A percentile compares a stretch with the other conserved stretches of the same genome.
Conservation (phyloP, 2,329 filamentous ascomycete species). For the Celoporthe dispersa region DNA sequence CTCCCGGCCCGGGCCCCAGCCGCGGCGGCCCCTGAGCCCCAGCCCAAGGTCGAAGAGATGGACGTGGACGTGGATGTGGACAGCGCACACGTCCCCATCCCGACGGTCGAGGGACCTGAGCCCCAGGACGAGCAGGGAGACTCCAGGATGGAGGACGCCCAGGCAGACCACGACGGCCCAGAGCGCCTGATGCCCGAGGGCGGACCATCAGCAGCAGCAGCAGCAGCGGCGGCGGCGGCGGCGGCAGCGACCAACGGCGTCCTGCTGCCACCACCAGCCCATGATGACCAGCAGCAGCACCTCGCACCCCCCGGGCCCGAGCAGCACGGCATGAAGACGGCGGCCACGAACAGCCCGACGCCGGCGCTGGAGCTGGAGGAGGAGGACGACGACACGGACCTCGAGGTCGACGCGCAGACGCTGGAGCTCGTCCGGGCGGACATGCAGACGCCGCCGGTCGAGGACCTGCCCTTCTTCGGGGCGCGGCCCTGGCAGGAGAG, state of each 20-base stretch:
- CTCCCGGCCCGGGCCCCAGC: background rate
- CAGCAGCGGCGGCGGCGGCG: constrained; percentile 21
- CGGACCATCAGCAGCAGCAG: constrained; percentile 12
- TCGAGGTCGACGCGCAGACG: constrained; percentile 56
- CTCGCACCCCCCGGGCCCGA: constrained; percentile 31
- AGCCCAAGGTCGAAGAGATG: constrained; percentile 48
- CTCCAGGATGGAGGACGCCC: constrained; percentile 43
- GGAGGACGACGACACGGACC: constrained; percentile 58
- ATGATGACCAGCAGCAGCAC: constrained; percentile 21
- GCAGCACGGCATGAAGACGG: constrained; percentile 29
- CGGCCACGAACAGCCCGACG: constrained; percentile 50
- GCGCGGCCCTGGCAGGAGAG: constrained; percentile 55
- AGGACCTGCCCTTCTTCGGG: constrained; percentile 55
- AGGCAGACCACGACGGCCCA: constrained; percentile 20
- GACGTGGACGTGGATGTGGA: constrained; percentile 50
- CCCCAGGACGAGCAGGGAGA: constrained; percentile 37
- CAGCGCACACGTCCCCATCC: constrained; percentile 35
- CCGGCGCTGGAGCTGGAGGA: constrained; percentile 56
- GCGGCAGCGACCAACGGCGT: background rate
- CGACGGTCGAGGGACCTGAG: constrained; percentile 33
- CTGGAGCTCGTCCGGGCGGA: constrained; percentile 54
- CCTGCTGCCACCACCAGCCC: constrained; percentile 11
- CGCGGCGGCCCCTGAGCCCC: constrained; percentile 30
- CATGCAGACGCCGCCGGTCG: constrained; percentile 59
- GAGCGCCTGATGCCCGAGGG: constrained; percentile 18